Evolutionary conservation across 108 stramenopile species (phyloP), one percentile per base, ranked within the genome.

Genomic region (Skeletonema costatum): DNA sequence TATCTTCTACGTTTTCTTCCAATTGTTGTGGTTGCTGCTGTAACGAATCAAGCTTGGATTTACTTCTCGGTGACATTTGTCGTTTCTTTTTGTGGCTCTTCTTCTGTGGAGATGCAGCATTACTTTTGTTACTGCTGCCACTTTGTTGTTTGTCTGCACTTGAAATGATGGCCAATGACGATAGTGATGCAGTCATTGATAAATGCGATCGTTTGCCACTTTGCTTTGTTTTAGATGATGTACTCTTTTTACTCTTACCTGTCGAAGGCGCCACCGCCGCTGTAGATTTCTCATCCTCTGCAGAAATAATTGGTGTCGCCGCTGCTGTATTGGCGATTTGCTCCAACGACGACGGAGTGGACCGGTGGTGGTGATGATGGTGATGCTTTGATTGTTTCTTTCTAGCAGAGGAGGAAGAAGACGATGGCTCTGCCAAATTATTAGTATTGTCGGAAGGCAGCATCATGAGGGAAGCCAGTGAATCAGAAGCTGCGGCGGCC

Each of bases 1-100:
- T 33, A 32, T 38, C 32, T 58, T 56, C 16, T 2, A 4, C 32
- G 6, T 6, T 6, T 36, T 36, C 32, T n/a, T 36, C n/a, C 9
- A 31, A 10, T 35, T 63, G 16, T 32, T 19, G 21, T 35, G 30
- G n/a, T 35, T 63, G 5, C 17, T 62, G 51, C 30, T 33, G 35
- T n/a, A 70, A 36, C 5, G 48, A 50, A 70, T 70, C 50, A 36
- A 58, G 35, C 53, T 70, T 33, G 53, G 53, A 36, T 59, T 70
- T 70, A 36, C 68, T 56, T 36, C 56, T 29, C 16, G 68, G 68
- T 35, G 68, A 70, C 68, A 70, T 70, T 32, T 53, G 68, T 31
- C 68, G 68, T 53, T 51, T 31, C 62, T 63, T 33, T 19, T 63
- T 36, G 6, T 35, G 53, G 53, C 53, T 63, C 62, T 33, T 33